phyloP scores from a whole-genome alignment of 768 basidiomycete genomes.

The Auriscalpium orientale region DNA sequence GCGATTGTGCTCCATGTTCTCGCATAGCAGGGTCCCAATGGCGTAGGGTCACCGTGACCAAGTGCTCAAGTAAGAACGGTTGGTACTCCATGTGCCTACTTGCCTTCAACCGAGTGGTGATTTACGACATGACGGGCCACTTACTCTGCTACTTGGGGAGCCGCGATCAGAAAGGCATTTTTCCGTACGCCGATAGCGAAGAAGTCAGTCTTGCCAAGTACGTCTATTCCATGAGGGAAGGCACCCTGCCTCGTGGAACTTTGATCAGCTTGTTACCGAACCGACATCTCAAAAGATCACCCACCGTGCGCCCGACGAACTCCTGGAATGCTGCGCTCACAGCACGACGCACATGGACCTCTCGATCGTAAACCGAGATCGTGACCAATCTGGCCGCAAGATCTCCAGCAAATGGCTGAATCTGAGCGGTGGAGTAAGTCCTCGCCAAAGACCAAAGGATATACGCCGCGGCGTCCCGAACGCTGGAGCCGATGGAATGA shows the following conservation, averaged over 20 bases:
- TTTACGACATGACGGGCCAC: conserved; percentile 24
- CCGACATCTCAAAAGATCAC: conserved; percentile 19
- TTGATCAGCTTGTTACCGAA: neutral
- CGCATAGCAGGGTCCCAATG: conserved; percentile 90
- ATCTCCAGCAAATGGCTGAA: conserved; percentile 52
- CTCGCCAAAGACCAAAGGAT: conserved; percentile 92
- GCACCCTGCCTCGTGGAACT: conserved; percentile 45
- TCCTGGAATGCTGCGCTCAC: conserved; percentile 98
- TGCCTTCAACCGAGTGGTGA: conserved; percentile 1
- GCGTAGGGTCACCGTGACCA: conserved; percentile 64
- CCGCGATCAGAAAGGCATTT: conserved; percentile 79
- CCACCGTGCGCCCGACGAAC: conserved; percentile 87
- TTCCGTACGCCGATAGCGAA: conserved; percentile 84
- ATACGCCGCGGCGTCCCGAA: conserved; percentile 92
- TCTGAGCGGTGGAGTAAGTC: conserved; percentile 49
- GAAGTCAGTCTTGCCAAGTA: conserved; percentile 88
- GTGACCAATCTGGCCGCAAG: conserved; percentile 70
- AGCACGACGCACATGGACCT: conserved; percentile 89
- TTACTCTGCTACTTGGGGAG: conserved; percentile 81
- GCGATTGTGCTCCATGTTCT: conserved; percentile 65
- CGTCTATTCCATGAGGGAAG: conserved; percentile 92
- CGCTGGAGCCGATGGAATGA: conserved; percentile 90
- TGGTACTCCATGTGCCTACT: conserved; percentile 75
- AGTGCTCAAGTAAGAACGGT: conserved; percentile 56
- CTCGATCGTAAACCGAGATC: conserved; percentile 85